These are phyloP conservation scores for Cucumis melo DNA, from an alignment of 306 rosid genomes.

Conservation along the genomic window DNA sequence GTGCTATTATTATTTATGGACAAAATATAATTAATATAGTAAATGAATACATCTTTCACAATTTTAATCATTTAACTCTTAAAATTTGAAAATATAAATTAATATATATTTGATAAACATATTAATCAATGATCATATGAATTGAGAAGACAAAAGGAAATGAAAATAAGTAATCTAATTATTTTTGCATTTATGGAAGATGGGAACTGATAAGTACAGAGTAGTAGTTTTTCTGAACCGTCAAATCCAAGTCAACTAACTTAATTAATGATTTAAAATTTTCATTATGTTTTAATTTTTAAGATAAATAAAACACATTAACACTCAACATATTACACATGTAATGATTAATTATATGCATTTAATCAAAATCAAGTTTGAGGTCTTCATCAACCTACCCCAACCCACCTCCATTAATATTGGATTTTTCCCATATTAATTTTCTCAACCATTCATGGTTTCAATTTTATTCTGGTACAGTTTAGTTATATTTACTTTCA, in stretches of 20 bases:
- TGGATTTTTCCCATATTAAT: not conserved
- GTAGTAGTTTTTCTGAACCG: not conserved
- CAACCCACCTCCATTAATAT: not conserved
- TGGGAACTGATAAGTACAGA: not conserved
- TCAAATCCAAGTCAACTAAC: not conserved
- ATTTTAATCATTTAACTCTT: no score
- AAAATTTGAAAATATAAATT: no score
- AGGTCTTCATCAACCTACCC: not conserved
- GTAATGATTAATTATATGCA: not conserved
- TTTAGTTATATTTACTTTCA: not conserved
- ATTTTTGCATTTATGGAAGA: not conserved
- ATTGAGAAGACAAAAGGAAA: not conserved
- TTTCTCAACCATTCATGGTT: not conserved
- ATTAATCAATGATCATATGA: not conserved
- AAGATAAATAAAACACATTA: not conserved
- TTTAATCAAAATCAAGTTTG: not conserved
- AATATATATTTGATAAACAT: not conserved
- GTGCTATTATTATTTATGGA: no score
- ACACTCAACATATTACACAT: not conserved
- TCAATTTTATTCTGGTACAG: not conserved
- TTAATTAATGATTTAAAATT: not conserved
- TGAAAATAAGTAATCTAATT: not conserved
- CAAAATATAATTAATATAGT: no score
- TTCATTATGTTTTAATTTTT: not conserved
- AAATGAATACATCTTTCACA: no score